These are phyloP conservation scores for Cercospora canescens DNA, from an alignment of 2,329 filamentous ascomycete species.

Conservation along the genomic window DNA sequence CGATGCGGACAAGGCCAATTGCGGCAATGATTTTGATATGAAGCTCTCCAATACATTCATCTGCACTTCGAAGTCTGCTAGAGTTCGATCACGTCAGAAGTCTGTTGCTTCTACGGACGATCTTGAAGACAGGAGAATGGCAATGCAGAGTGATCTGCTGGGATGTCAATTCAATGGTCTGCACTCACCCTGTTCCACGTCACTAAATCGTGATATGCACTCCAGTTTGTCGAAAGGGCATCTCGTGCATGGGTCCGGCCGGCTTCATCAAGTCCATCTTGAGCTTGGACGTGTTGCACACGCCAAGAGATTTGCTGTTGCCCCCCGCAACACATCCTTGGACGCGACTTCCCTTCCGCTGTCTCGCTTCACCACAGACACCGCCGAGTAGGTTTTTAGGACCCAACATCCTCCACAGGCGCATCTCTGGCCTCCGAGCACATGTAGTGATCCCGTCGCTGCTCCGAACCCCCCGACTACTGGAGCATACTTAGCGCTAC, in stretches of 20 bases:
- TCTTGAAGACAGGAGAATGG: too few species aligned
- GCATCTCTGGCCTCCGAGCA: conserved; percentile 14
- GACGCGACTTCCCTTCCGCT: conserved; percentile 7
- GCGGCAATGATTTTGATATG: not conserved
- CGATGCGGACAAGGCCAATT: not conserved
- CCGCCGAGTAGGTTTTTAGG: not conserved
- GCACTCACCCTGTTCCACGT: too few species aligned
- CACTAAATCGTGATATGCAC: too few species aligned
- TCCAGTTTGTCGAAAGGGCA: not conserved
- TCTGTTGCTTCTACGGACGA: too few species aligned
- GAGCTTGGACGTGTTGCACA: not conserved
- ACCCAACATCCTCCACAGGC: conserved; percentile 13
- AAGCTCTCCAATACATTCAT: too few species aligned
- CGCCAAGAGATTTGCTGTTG: conserved; percentile 1
- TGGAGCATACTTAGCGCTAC: conserved; percentile 33
- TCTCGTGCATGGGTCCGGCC: not conserved
- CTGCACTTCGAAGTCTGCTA: too few species aligned
- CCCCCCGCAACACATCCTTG: conserved; percentile 1
- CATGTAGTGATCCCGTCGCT: conserved; percentile 34
- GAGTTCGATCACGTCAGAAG: too few species aligned
- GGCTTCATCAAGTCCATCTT: not conserved
- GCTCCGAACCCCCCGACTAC: conserved; percentile 22
- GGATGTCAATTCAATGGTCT: too few species aligned
- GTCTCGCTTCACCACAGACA: not conserved
- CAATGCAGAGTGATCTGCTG: too few species aligned